Percentiles rank a stretch among this genome's conserved stretches.
Evolutionary conservation across 192 early-diverging fungal genomes (phyloP).

Genomic region (Dimargaris xerosporica): DNA sequence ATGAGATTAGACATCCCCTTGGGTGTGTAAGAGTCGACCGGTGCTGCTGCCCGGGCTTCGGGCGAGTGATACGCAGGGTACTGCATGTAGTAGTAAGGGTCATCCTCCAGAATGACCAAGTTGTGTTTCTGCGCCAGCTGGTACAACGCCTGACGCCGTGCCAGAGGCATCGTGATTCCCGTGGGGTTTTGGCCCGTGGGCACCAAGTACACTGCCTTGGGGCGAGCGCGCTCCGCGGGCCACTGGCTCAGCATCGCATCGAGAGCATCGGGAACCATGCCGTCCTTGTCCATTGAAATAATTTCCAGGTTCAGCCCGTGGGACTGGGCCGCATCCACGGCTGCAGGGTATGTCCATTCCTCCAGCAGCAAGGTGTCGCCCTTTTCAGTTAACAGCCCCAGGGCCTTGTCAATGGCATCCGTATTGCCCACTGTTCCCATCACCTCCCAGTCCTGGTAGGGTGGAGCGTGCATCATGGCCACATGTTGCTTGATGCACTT

Average conservation of each 20-base stretch:
- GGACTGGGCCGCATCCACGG: slow-evolving; percentile 33
- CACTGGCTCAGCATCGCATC: slow-evolving; percentile 29
- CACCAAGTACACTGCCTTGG: slow-evolving; percentile 53
- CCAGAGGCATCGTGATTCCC: slow-evolving; percentile 58
- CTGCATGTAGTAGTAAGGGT: slow-evolving; percentile 91
- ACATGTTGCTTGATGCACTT: slow-evolving; percentile 31
- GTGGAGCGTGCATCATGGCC: slow-evolving; percentile 28
- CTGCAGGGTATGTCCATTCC: slow-evolving; percentile 47
- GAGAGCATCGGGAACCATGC: slow-evolving; percentile 43
- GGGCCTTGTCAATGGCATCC: slow-evolving; percentile 39
- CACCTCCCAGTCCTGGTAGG: slow-evolving; percentile 48
- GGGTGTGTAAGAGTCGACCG: slow-evolving; percentile 9
- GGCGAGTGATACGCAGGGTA: slow-evolving; percentile 23
- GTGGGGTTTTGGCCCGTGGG: slow-evolving; percentile 86
- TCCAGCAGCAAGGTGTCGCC: slow-evolving; percentile 47
- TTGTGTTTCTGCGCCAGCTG: slow-evolving; percentile 55
- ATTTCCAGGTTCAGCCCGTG: slow-evolving; percentile 30
- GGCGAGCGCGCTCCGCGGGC: slow-evolving; percentile 22
- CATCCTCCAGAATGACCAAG: slow-evolving; percentile 84
- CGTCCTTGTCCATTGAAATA: slow-evolving; percentile 41
- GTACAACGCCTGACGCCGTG: slow-evolving; percentile 67
- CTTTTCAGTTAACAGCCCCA: slow-evolving; percentile 33
- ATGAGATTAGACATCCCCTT: slow-evolving; percentile 22
- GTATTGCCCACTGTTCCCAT: slow-evolving; percentile 45
- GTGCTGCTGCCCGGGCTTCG: neutral